Conservation (phyloP, 2,329 filamentous ascomycete genomes). For the Fusarium sp. region DNA sequence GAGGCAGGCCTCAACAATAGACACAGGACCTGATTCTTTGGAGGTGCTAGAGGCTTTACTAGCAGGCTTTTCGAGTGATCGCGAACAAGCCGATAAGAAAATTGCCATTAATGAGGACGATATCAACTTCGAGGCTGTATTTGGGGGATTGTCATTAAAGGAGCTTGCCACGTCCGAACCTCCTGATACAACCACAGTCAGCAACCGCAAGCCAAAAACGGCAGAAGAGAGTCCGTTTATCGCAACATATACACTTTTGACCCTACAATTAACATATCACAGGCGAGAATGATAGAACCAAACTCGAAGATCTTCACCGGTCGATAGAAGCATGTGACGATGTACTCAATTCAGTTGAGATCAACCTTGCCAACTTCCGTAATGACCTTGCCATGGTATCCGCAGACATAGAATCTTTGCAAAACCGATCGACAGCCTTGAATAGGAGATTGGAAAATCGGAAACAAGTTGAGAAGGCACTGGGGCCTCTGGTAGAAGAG, state of each 20-base stretch:
- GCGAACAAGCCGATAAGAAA: conserved; percentile 12
- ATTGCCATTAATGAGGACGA: conserved; percentile 56
- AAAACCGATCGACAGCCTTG: conserved; percentile 82
- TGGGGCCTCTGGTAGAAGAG: conserved; percentile 90
- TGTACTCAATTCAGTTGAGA: conserved; percentile 90
- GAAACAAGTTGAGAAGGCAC: conserved; percentile 84
- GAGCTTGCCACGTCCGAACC: conserved; percentile 65
- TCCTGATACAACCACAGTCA: conserved; percentile 21
- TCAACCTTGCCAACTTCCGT: conserved; percentile 90
- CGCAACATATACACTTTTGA: not conserved
- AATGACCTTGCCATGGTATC: conserved; percentile 92
- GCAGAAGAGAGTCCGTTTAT: conserved; percentile 74
- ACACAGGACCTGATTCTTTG: conserved; percentile 72
- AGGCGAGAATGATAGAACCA: conserved; percentile 83
- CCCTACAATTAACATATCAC: not conserved
- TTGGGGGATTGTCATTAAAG: conserved; percentile 77
- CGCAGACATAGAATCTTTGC: conserved; percentile 91
- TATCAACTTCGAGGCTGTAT: conserved; percentile 75
- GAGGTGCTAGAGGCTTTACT: conserved; percentile 68
- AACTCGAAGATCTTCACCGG: conserved; percentile 88
- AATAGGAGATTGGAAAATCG: conserved; percentile 89
- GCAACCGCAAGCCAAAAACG: conserved; percentile 64
- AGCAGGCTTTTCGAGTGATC: conserved; percentile 35
- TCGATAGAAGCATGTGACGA: conserved; percentile 93
- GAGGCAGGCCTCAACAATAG: conserved; percentile 63